phyloP scores from a whole-genome alignment of 805 yeast species.

The Priceomyces medius region DNA sequence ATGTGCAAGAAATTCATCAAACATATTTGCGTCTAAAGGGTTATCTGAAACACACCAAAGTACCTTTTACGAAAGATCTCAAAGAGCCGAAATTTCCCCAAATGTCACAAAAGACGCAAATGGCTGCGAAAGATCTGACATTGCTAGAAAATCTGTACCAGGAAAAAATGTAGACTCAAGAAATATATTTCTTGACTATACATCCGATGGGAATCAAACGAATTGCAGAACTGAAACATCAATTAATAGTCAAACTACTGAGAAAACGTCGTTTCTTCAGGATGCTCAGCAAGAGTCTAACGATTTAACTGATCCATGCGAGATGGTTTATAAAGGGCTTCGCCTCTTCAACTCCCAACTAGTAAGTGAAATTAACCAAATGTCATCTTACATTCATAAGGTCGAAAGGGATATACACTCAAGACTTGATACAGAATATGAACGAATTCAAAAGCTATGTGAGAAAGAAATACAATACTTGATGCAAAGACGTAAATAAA shows the following conservation, averaged over 20 bases:
- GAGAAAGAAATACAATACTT: slow-evolving; percentile 5
- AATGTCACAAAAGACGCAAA: too few species aligned
- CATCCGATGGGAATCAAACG: background rate
- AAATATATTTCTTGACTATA: too few species aligned
- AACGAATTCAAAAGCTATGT: slow-evolving; percentile 8
- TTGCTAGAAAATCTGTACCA: too few species aligned
- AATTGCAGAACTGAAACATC: background rate
- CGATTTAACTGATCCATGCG: slow-evolving; percentile 3
- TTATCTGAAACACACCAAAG: too few species aligned
- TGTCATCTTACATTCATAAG: slow-evolving; percentile 12
- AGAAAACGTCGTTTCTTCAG: slow-evolving; percentile 6
- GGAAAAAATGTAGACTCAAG: too few species aligned
- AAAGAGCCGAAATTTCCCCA: too few species aligned
- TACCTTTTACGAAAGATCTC: too few species aligned
- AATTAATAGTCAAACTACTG: slow-evolving; percentile 3
- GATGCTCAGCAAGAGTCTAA: slow-evolving; percentile 1
- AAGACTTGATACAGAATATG: slow-evolving; percentile 13
- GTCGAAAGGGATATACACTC: slow-evolving; percentile 10
- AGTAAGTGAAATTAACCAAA: slow-evolving; percentile 10
- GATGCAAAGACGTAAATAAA: too few species aligned
- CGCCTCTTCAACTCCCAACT: slow-evolving; percentile 10
- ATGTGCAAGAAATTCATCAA: too few species aligned
- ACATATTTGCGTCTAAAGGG: too few species aligned
- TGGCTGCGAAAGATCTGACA: too few species aligned
- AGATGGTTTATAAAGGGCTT: slow-evolving; percentile 11